These are phyloP conservation scores for Coemansia sp. DNA, from an alignment of 192 early-diverging fungal species.

Conservation along the genomic window DNA sequence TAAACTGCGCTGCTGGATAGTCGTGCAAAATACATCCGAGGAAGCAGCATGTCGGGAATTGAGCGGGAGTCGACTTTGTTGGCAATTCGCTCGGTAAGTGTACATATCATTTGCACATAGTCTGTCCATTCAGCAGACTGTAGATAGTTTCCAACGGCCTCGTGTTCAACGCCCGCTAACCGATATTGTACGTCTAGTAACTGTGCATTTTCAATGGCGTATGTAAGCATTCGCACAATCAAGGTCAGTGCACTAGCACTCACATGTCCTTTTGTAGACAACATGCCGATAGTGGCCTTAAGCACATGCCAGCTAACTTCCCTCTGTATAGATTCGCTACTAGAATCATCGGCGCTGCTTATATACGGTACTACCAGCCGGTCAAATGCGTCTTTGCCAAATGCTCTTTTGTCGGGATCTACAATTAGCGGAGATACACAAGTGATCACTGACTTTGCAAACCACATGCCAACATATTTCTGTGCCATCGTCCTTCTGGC, in stretches of 20 bases:
- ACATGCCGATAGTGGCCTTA: background rate
- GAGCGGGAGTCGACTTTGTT: slow-evolving; percentile 31
- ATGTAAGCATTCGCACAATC: background rate
- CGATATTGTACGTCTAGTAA: background rate
- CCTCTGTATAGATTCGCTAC: background rate
- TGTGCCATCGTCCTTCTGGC: background rate
- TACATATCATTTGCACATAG: slow-evolving; percentile 22
- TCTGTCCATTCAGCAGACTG: slow-evolving; percentile 18
- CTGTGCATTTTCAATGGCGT: background rate
- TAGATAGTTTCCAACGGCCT: background rate
- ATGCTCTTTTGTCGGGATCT: background rate
- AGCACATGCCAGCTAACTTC: background rate
- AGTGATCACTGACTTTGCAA: slow-evolving; percentile 21
- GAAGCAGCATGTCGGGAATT: slow-evolving; percentile 17
- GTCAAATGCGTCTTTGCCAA: background rate
- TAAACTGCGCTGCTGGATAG: slow-evolving; percentile 17
- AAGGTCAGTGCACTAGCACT: background rate
- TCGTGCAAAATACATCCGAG: slow-evolving; percentile 23
- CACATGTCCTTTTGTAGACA: background rate
- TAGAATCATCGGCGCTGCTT: background rate
- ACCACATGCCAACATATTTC: slow-evolving; percentile 31
- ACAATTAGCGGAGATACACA: slow-evolving; percentile 1
- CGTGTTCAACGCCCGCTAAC: background rate
- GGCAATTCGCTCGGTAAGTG: slow-evolving; percentile 39
- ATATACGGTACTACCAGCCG: slow-evolving; percentile 7